Percentiles rank a stretch among this genome's conserved stretches.
These are phyloP conservation scores for Fraxinus paxiana DNA, from an alignment of 305 asterid species.

Conservation along the genomic window DNA sequence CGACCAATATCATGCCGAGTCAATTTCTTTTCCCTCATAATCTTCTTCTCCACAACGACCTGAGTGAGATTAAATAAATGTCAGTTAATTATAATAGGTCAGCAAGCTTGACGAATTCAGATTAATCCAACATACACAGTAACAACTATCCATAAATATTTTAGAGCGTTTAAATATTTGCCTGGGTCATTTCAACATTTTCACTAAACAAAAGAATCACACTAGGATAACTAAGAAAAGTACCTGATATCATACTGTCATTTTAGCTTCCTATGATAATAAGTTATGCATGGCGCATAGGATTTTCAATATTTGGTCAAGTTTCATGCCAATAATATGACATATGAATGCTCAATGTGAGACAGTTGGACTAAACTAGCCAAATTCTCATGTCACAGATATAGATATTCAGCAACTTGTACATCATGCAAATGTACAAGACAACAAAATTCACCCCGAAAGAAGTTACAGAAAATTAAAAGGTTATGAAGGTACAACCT, in stretches of 20 bases:
- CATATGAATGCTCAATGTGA: not conserved
- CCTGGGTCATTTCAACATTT: not conserved
- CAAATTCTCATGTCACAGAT: not conserved
- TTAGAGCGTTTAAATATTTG: not conserved
- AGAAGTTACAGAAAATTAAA: not conserved
- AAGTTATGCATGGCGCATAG: not conserved
- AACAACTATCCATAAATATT: not conserved
- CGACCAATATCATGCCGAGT: conserved; percentile 94
- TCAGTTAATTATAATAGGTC: conserved; percentile 4
- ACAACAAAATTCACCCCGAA: not conserved
- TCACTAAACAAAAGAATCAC: not conserved
- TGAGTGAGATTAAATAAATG: conserved; percentile 30
- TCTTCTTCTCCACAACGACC: conserved; percentile 98
- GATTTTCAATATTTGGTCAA: not conserved
- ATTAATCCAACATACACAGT: not conserved
- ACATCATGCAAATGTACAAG: not conserved
- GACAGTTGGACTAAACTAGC: not conserved
- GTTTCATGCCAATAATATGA: not conserved
- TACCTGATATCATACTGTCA: not conserved
- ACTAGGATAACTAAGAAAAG: not conserved
- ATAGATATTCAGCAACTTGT: not conserved
- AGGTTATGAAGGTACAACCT: conserved; percentile 43
- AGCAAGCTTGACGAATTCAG: not conserved
- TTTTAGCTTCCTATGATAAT: conserved; percentile 1
- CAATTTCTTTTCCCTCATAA: conserved; percentile 70